Evolutionary conservation across 106 monocot species (phyloP), one percentile per base, ranked within the genome.

Genomic region (Cymbidium sinense): DNA sequence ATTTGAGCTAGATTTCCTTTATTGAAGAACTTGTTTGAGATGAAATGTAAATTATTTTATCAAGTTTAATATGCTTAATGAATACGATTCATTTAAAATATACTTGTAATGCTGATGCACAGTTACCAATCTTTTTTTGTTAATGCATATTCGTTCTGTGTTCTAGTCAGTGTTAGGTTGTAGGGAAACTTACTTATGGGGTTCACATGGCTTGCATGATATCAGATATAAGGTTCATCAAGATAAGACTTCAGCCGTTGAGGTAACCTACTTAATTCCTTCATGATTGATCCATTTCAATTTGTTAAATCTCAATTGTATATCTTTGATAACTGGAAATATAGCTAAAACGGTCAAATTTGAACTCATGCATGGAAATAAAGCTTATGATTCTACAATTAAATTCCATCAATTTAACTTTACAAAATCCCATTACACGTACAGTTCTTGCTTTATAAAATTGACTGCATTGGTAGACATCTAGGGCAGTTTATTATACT

Each of bases 81-180:
- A 34, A 34, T 70, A 70, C 29, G 70, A 13, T 70, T 34, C 34
- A 17, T 35, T 70, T 70, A 9, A 3, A 70, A 2, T 19, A 11
- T 29, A 25, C 9, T 65, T 25, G 64, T 10, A 29, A 65, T 65
- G 64, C 13, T 31, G 25, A 25, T 65, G 28, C 41, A 41, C 64
- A 8, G 17, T 70, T 34, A 34, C 0, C 70, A 35, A 70, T 33
- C 34, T n/a, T n/a, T n/a, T 70, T 70, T 70, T 34, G 34, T 70
- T 70, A 34, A 34, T 70, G 15, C 70, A 70, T 70, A 2, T 34
- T 3, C 11, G 15, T 70, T 70, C 34, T 70, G 35, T 73, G 73
- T n/a, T 23, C 43, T 73, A 73, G 73, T 73, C 36, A 25, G 41
- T 73, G 73, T 43, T 73, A 73, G 73, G 73, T 41, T 41, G 39